Base-by-base conservation (phyloP, 2,329 filamentous ascomycete genomes). In the Aspergillus udagawae region DNA sequence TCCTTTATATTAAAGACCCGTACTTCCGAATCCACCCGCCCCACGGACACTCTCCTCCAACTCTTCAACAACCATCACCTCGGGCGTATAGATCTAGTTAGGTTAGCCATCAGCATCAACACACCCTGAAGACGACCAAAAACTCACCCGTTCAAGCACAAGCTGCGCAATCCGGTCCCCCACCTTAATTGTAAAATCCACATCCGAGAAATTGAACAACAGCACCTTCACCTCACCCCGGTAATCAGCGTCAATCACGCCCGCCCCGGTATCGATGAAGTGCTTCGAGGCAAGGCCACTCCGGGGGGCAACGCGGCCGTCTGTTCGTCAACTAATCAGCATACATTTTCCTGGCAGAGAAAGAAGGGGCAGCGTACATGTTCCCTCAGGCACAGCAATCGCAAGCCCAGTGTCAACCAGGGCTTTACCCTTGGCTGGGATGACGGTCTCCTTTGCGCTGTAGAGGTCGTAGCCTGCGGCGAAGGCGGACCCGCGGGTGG, bases 201-300 rank as follows among this genome's bases (percentile, higher is more conserved):
- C 77, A 52, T 96, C 92, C 52, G 83, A 83, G 75, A 96, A 88
- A 79, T 99, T 99, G 76, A 97, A 97, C 53, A 99, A 84, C 64
- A 99, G 82, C 27, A 99, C 89, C 81, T 95, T 96, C 68, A 99
- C 88, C 65, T 90, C 90, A 21, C 94, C 94, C 38, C 94, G 85
- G 80, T 99, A 99, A 77, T 99, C 94, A 35, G 93, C 92, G 75
- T 99, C 94, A 67, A 99, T 97, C 63, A 99, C 94, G 54, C 94
- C 94, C 0, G 94, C 94, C 61, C 95, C 92, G 0, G 90, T 94
- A 75, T 97, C 92, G 73, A 99, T 97, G 77, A 92, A 94, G 79
- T 97, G 86, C 80, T 99, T 99, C 59, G 87, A 82, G 2, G 93
- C 93, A 38, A 96, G 87, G 50, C 92, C 92, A n/a, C 90, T 94